phyloP scores from a whole-genome alignment of 495 filamentous ascomycete genomes.

The Hypoxylon lenormandii region DNA sequence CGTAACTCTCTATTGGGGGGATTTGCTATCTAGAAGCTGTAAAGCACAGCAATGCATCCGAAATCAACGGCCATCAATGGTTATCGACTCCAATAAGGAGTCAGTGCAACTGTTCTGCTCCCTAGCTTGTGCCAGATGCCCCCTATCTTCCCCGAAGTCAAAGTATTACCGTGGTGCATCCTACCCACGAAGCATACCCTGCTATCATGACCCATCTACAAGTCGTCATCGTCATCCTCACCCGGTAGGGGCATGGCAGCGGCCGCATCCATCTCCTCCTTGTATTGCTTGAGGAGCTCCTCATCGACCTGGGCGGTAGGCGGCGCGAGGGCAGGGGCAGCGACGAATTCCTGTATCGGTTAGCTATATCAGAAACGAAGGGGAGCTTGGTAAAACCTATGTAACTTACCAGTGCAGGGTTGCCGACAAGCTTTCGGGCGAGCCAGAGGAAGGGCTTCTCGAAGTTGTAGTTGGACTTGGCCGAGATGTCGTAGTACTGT shows the following conservation, averaged over 20 bases:
- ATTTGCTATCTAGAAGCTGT: slow-evolving; percentile 53
- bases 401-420: slow-evolving; percentile 79
- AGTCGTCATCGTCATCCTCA: slow-evolving; percentile 84
- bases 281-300: slow-evolving; percentile 81
- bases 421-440: slow-evolving; percentile 96
- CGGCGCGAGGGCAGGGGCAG: slow-evolving; percentile 91
- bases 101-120: slow-evolving; percentile 26
- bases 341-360: slow-evolving; percentile 86
- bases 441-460: slow-evolving; percentile 99
- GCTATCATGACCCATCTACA: slow-evolving; percentile 56
- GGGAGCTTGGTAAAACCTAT: slow-evolving; percentile 28
- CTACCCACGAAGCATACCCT: slow-evolving; percentile 25
- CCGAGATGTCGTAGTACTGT: slow-evolving; percentile 99
- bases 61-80: slow-evolving; percentile 41
- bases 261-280: slow-evolving; percentile 87
- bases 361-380: slow-evolving; percentile 21
- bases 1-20: slow-evolving; percentile 49
- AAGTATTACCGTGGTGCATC: slow-evolving; percentile 43
- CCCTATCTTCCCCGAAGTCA: slow-evolving; percentile 37
- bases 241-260: slow-evolving; percentile 87
- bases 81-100: slow-evolving; percentile 36
- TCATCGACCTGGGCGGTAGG: slow-evolving; percentile 90
- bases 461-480: slow-evolving; percentile 99
- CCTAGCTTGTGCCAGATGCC: slow-evolving; percentile 30
- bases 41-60: slow-evolving; percentile 45